phyloP scores from a whole-genome alignment of 2,329 filamentous ascomycete species.

The Ophiosphaerella korrae region DNA sequence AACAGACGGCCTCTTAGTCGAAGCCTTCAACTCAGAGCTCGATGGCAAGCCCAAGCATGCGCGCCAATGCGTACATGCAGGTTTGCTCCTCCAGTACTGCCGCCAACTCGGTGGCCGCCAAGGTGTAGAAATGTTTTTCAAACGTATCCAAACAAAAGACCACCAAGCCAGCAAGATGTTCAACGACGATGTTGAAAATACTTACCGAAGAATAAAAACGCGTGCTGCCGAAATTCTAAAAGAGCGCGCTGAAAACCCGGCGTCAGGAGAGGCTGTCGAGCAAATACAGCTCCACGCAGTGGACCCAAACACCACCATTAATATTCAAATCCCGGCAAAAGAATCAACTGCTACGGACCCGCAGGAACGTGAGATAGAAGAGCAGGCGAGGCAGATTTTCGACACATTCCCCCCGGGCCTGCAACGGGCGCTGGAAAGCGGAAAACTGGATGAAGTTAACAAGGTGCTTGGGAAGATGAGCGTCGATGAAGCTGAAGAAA shows the following conservation, averaged over 20 bases:
- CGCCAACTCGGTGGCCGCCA: constrained; percentile 85
- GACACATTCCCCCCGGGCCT: constrained; percentile 82
- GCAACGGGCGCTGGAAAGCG: constrained; percentile 81
- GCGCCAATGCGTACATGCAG: constrained; percentile 90
- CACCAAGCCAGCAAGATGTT: constrained; percentile 93
- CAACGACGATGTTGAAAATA: constrained; percentile 87
- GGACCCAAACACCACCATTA: constrained; percentile 88
- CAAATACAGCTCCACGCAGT: constrained; percentile 98
- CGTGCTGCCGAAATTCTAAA: constrained; percentile 75
- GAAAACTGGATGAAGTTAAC: constrained; percentile 87
- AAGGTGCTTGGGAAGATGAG: constrained; percentile 87
- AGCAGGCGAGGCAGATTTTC: constrained; percentile 72
- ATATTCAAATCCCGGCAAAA: constrained; percentile 77
- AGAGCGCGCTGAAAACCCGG: constrained; percentile 57
- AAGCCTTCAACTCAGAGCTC: constrained; percentile 88
- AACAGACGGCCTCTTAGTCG: constrained; percentile 85
- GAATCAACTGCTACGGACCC: constrained; percentile 45
- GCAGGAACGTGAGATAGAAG: constrained; percentile 66
- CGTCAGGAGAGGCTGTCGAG: constrained; percentile 72
- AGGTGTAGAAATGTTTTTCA: constrained; percentile 92
- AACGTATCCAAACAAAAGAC: constrained; percentile 84
- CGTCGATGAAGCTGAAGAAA: constrained; percentile 83
- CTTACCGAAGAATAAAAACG: constrained; percentile 79
- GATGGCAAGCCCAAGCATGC: constrained; percentile 77
- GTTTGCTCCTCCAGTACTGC: constrained; percentile 91